Base-by-base conservation (phyloP, 2,329 filamentous ascomycete genomes). In the Amauroascus verrucosus region DNA sequence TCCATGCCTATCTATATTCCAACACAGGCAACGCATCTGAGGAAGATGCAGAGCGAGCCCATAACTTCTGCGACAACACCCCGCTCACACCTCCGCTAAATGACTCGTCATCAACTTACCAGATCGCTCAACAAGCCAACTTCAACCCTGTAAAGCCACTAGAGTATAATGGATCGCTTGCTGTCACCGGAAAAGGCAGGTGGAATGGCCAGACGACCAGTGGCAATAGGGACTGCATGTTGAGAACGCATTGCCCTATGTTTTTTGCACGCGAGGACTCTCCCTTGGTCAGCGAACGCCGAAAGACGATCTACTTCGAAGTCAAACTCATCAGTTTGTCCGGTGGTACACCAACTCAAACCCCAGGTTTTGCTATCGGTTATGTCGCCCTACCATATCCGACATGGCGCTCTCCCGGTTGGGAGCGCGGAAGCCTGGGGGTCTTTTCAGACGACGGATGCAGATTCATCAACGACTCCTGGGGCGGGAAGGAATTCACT, bases 371-470 rank as follows among this genome's bases (percentile, higher is more conserved):
- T 32, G 77, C 79, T 0, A 70, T 84, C 30, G 81, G 81, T 2
- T 83, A 77, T 60, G 71, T 75, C 32, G 80, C 79, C 3, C 77
- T 78, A 47, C 81, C 81, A 4, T 83, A 82, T 61, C 81, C 81
- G 0, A 71, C 77, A 0, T 83, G 78, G 72, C 72, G 81, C 18
- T 75, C 82, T 6, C 81, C 81, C 0, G 81, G 81, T 1, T 83
- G 80, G 81, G 78, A 84, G 60, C 72, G 81, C 43, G 80, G 75
- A 1, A 79, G 77, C 56, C 63, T 83, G 1, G 81, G 73, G 1
- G 76, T 84, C 6, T 81, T 83, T 59, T 76, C 77, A 4, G 81
- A 84, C 60, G 81, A 84, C 62, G 81, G 81, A 1, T 73, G 78
- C 26, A 73, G 77, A 37, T 84, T 82, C 58, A 76, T 83, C 30